These are phyloP conservation scores for Capronia coronata DNA, from an alignment of 2,329 filamentous ascomycete genomes.

Conservation along the genomic window DNA sequence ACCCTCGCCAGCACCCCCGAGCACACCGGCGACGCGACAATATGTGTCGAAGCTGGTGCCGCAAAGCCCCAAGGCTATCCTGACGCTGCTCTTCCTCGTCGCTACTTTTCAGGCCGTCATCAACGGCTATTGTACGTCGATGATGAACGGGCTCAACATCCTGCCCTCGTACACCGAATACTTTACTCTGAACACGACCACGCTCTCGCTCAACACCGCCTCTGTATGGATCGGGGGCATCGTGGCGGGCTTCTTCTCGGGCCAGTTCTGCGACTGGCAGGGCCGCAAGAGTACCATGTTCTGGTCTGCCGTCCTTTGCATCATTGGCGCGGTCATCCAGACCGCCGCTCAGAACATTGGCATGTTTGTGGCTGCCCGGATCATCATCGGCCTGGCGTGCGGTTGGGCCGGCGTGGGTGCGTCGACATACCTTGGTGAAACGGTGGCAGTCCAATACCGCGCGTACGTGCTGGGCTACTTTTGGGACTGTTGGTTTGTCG, in stretches of 20 bases:
- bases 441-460: slow-evolving; percentile 23
- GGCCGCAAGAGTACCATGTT: slow-evolving; percentile 44
- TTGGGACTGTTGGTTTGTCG: slow-evolving; percentile 26
- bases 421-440: slow-evolving; percentile 47
- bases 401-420: slow-evolving; percentile 41
- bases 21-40: background rate
- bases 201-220: slow-evolving; percentile 50
- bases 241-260: slow-evolving; percentile 42
- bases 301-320: slow-evolving; percentile 37
- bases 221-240: slow-evolving; percentile 49
- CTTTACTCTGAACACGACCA: slow-evolving; percentile 48
- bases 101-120: slow-evolving; percentile 31
- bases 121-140: slow-evolving; percentile 40
- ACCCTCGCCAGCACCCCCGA: too few species aligned
- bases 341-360: slow-evolving; percentile 46
- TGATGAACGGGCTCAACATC: slow-evolving; percentile 54
- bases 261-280: slow-evolving; percentile 38
- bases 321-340: slow-evolving; percentile 44
- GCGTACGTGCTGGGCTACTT: slow-evolving; percentile 17
- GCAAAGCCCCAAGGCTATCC: background rate
- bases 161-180: slow-evolving; percentile 52
- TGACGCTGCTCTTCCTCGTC: background rate
- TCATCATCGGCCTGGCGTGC: slow-evolving; percentile 45
- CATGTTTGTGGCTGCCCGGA: slow-evolving; percentile 46
- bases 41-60: background rate